A percentile compares a stretch with the other conserved stretches of the same genome.
phyloP scores from a whole-genome alignment of 306 rosid genomes.

The Trifolium pratense region DNA sequence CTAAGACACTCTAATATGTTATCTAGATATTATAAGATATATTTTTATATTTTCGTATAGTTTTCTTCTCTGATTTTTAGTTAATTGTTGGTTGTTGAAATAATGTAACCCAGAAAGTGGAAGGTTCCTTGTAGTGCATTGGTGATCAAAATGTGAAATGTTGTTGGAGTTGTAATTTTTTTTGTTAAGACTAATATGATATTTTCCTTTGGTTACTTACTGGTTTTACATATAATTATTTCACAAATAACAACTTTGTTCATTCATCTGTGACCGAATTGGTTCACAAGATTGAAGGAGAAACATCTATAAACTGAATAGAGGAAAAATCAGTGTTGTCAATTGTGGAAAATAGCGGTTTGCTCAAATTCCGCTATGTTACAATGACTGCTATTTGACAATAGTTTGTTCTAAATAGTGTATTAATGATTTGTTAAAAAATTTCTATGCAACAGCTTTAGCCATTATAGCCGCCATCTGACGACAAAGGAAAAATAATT shows the following conservation, averaged over 20 bases:
- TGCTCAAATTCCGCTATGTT: neutral
- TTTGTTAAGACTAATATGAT: slow-evolving; percentile 34
- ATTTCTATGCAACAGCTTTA: neutral
- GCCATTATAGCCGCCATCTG: neutral
- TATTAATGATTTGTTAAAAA: neutral
- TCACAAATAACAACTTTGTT: neutral
- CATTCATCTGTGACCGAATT: neutral
- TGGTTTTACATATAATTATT: slow-evolving; percentile 5
- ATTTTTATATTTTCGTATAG: neutral
- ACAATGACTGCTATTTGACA: neutral
- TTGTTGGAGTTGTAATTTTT: neutral
- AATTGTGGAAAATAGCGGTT: neutral
- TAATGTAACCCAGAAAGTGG: slow-evolving; percentile 27
- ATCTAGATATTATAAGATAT: neutral
- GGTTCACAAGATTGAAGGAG: slow-evolving; percentile 1
- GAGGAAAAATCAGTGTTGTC: neutral
- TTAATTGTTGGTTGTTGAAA: slow-evolving; percentile 26
- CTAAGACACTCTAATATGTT: neutral
- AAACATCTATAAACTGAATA: neutral
- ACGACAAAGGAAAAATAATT: neutral
- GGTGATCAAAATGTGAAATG: slow-evolving; percentile 25
- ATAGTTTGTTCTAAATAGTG: neutral
- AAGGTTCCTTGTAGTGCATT: slow-evolving; percentile 6
- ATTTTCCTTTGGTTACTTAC: slow-evolving; percentile 8
- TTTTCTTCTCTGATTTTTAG: slow-evolving; percentile 23